A percentile compares a stretch with the other conserved stretches of the same genome.
Evolutionary conservation across 352 stramenopile species (phyloP).

Genomic region (Globisporangium nagaii): DNA sequence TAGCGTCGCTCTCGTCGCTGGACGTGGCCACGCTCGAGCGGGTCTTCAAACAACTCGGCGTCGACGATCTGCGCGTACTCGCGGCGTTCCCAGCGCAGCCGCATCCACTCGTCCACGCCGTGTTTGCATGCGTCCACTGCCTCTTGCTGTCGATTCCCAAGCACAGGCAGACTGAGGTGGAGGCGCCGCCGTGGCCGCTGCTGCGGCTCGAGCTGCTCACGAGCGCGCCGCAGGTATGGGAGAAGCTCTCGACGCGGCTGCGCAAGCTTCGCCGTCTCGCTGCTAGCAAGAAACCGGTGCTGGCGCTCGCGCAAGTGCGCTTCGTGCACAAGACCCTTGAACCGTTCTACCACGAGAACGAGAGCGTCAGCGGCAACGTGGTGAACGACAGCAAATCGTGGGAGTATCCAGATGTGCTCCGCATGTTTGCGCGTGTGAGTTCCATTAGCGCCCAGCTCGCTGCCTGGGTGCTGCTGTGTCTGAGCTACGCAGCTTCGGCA

Average conservation of each 20-base stretch:
- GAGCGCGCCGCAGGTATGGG: slow-evolving; percentile 20
- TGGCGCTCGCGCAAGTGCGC: slow-evolving; percentile 27
- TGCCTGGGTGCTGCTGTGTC: slow-evolving; percentile 36
- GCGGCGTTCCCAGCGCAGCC: slow-evolving; percentile 34
- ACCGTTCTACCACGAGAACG: slow-evolving; percentile 6
- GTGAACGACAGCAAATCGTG: neutral
- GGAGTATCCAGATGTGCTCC: slow-evolving; percentile 2
- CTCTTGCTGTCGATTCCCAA: slow-evolving; percentile 28
- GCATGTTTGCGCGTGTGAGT: slow-evolving; percentile 26
- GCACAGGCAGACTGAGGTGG: slow-evolving; percentile 10
- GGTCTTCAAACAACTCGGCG: slow-evolving; percentile 24
- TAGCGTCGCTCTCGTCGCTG: neutral
- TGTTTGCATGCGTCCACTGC: slow-evolving; percentile 29
- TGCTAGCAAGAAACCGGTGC: slow-evolving; percentile 1
- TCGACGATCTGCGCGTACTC: slow-evolving; percentile 37
- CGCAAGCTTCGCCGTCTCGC: slow-evolving; percentile 27
- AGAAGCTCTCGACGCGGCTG: slow-evolving; percentile 35
- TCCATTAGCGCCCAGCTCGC: slow-evolving; percentile 40
- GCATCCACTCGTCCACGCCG: slow-evolving; percentile 31
- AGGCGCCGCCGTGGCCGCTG: slow-evolving; percentile 41
- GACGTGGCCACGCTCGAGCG: slow-evolving; percentile 12
- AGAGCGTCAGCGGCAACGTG: too few relatives aligned
- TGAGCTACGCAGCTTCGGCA: slow-evolving; percentile 10
- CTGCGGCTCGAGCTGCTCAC: slow-evolving; percentile 48
- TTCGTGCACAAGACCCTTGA: slow-evolving; percentile 31